Conservation (phyloP, 192 early-diverging fungal species). For the Umbelopsis sp. region DNA sequence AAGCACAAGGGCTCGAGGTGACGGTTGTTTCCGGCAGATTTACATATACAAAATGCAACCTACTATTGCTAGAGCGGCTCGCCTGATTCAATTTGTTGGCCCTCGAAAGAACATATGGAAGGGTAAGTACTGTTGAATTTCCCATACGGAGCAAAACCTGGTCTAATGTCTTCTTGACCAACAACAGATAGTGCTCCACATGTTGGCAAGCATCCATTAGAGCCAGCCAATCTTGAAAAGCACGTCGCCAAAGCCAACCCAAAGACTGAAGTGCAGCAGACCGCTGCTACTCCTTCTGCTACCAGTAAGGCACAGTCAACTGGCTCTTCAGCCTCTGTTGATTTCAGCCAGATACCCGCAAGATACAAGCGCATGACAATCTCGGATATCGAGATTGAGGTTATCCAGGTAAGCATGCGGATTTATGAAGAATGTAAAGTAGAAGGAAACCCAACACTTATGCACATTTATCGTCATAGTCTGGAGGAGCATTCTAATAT, state of each 20-base stretch:
- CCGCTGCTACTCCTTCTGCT: background rate
- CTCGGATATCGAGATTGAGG: conserved; percentile 52
- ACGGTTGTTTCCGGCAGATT: background rate
- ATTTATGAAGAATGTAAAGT: background rate
- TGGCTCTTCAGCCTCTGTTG: conserved; percentile 25
- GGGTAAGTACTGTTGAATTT: conserved; percentile 21
- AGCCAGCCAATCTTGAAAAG: conserved; percentile 39
- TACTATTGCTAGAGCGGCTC: conserved; percentile 25
- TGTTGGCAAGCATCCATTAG: conserved; percentile 37
- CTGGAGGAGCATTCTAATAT: conserved; percentile 15
- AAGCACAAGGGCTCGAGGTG: background rate
- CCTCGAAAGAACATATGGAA: conserved; percentile 40
- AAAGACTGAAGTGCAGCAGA: background rate
- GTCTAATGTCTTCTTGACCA: background rate
- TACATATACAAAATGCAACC: conserved; percentile 24
- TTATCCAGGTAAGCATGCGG: conserved; percentile 42
- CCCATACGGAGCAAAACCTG: background rate
- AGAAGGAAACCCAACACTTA: background rate
- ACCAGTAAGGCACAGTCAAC: conserved; percentile 21
- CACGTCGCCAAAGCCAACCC: conserved; percentile 26
- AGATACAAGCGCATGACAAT: conserved; percentile 42
- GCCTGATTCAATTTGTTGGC: conserved; percentile 41
- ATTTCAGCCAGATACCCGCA: conserved; percentile 42
- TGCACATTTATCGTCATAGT: background rate
- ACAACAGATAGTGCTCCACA: conserved; percentile 31